These are phyloP conservation scores for Trichoderma breve DNA, from an alignment of 2,329 filamentous ascomycete species.

Conservation along the genomic window DNA sequence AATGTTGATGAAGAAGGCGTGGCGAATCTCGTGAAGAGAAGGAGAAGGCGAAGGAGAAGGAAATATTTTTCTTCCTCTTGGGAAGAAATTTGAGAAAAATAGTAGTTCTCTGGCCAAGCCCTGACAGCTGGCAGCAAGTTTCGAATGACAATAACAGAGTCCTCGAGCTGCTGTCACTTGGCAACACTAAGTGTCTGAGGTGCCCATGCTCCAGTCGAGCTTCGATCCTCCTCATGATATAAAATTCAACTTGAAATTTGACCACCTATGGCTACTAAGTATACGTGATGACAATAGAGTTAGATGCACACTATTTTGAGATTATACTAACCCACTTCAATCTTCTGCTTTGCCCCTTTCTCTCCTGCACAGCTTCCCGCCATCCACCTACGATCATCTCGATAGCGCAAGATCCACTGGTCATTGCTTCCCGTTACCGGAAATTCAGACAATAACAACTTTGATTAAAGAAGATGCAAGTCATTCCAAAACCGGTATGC, in stretches of 20 bases:
- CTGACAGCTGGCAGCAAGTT: conserved; percentile 3
- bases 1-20: not conserved
- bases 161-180: not conserved
- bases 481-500: not conserved
- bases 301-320: not conserved
- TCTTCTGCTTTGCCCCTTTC: not conserved
- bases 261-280: not conserved
- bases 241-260: not conserved
- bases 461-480: conserved; percentile 3
- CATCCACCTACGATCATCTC: not conserved
- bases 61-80: not conserved
- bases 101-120: not conserved
- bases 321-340: not conserved
- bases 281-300: not conserved
- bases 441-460: not conserved
- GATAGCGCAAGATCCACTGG: not conserved
- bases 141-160: not conserved
- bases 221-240: not conserved
- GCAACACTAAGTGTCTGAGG: not conserved
- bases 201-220: not conserved
- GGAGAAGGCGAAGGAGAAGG: not conserved
- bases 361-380: not conserved
- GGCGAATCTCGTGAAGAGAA: not conserved
- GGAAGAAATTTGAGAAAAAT: not conserved
- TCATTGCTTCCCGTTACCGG: conserved; percentile 4